Evolutionary conservation across 805 yeast species (phyloP), one percentile per base, ranked within the genome.

Genomic region (Wickerhamiella bombiphila): DNA sequence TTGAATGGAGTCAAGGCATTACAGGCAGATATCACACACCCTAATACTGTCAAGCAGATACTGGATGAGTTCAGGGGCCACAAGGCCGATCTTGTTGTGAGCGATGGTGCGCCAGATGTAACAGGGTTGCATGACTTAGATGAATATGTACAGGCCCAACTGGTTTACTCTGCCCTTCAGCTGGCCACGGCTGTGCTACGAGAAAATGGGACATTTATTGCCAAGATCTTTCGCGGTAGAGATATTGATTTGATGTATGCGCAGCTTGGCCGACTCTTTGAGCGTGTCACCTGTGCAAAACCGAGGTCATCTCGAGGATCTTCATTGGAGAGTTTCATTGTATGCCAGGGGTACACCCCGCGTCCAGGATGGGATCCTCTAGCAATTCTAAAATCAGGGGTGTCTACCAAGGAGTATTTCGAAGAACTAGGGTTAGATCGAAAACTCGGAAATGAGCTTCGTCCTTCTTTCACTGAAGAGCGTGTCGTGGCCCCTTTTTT

Each of bases 101-200:
- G 93, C 31, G 97, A 91, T 57, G 98, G 98, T 40, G 98, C 98
- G 0, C 98, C 98, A 2, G 98, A 91, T 60, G 98, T 91, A 17
- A 91, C 98, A 0, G 98, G 98, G 1, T 60, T 91, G 36, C 98
- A 91, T 55, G 98, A 91, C 58, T 64, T 91, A 42, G 98, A 91
- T 57, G 98, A 91, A 58, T 91, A 88, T 55, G 80, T 91, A 41
- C 98, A 91, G 61, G 95, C 94, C 2, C 97, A 91, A 55, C 64
- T 91, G 40, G 80, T 91, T 37, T 64, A 86, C 49, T 78, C 95
- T 29, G 98, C 98, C 1, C 62, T 91, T 39, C 94, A 85, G 51
- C 64, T 91, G 39, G 86, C 97, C 2, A 80, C 95, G 1, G 83
- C 94, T 54, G 66, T 91, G 15, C 66, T 91, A 43, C 74, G 81